Evolutionary conservation across 2,329 filamentous ascomycete genomes (phyloP).

Genomic region (Pseudogymnoascus sp.): DNA sequence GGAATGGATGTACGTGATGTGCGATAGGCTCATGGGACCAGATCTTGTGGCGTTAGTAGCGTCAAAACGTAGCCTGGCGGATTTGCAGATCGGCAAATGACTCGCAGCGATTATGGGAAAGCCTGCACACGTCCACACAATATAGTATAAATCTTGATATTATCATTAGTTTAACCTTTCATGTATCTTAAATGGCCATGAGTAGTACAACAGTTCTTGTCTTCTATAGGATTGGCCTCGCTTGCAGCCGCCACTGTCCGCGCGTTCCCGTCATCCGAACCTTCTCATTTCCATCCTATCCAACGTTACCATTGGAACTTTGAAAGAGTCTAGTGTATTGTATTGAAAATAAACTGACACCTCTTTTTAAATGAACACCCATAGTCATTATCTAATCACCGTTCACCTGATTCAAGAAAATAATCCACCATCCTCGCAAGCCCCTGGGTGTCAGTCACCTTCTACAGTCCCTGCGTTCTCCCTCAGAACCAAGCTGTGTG

Average conservation of each 20-base stretch:
- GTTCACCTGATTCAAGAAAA: background rate
- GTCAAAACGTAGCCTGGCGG: background rate
- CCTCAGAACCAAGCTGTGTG: constrained; percentile 16
- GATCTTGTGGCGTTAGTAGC: background rate
- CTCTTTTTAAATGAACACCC: background rate
- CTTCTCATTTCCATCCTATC: no score
- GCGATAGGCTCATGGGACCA: background rate
- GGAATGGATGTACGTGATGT: background rate
- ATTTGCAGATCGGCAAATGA: background rate
- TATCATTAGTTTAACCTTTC: background rate
- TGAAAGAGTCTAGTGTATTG: background rate
- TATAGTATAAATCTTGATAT: background rate
- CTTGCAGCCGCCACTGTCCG: background rate
- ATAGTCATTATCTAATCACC: background rate
- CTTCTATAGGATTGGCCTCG: background rate
- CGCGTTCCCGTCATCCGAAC: background rate
- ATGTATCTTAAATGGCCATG: background rate
- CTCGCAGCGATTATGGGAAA: background rate
- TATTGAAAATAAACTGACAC: background rate
- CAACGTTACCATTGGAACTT: background rate
- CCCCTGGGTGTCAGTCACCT: constrained; percentile 20
- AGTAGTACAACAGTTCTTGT: background rate
- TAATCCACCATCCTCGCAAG: constrained; percentile 13
- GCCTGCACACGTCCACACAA: background rate
- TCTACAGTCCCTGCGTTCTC: constrained; percentile 18